phyloP scores from a whole-genome alignment of 768 basidiomycete genomes.

The Erythrobasidium yunnanense region DNA sequence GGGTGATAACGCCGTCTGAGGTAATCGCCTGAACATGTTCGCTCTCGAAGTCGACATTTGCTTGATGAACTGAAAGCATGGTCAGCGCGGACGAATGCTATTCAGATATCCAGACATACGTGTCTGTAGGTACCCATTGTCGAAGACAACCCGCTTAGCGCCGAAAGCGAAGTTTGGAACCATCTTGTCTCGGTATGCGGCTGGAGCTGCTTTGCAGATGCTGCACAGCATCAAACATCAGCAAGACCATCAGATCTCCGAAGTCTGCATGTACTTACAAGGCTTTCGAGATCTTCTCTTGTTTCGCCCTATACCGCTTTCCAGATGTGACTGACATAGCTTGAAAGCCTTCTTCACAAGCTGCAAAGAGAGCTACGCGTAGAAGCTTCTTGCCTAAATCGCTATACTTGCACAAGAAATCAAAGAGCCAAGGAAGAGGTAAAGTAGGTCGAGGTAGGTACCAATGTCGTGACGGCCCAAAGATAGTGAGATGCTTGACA shows the following conservation, averaged over 20 bases:
- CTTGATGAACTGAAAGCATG: constrained; percentile 7
- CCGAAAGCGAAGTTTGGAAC: constrained; percentile 6
- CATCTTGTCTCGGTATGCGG: background rate
- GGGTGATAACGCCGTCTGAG: background rate
- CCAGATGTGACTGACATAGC: background rate
- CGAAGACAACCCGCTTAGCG: background rate
- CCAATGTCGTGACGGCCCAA: constrained; percentile 2
- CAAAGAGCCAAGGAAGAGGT: background rate
- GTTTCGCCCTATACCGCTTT: background rate
- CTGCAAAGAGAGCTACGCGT: background rate
- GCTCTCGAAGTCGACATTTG: background rate
- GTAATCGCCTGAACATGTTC: background rate
- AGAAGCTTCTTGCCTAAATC: background rate
- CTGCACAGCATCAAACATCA: background rate
- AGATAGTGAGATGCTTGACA: background rate
- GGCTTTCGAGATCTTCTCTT: background rate
- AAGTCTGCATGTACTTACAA: background rate
- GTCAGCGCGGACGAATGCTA: too few species aligned
- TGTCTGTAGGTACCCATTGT: background rate
- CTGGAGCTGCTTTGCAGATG: background rate
- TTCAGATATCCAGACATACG: background rate
- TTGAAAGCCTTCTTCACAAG: background rate
- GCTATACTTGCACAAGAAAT: background rate
- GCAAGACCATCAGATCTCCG: background rate
- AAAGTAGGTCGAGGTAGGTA: constrained; percentile 10